Evolutionary conservation across 2,329 filamentous ascomycete genomes (phyloP).

Genomic region (Lecanoromycetidae sp.): DNA sequence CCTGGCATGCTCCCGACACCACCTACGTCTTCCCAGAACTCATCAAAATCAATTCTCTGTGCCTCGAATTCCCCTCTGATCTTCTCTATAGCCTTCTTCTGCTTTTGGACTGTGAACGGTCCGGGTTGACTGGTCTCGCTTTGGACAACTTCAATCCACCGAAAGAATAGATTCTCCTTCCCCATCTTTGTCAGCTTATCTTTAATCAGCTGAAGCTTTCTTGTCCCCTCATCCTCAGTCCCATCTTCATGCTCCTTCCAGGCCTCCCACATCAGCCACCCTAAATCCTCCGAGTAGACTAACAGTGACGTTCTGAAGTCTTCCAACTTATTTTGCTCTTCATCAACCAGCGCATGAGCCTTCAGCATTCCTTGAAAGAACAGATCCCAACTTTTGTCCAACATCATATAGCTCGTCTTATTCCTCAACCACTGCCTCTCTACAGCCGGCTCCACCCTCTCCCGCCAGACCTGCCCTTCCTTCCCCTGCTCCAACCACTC

Average conservation of each 20-base stretch:
- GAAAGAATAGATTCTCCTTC: constrained; percentile 81
- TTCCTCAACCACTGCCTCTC: constrained; percentile 52
- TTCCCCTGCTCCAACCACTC: constrained; percentile 40
- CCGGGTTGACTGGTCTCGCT: constrained; percentile 69
- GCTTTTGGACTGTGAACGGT: constrained; percentile 63
- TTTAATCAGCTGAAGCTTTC: constrained; percentile 70
- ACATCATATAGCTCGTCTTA: constrained; percentile 80
- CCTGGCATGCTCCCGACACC: constrained; percentile 47
- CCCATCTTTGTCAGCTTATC: constrained; percentile 62
- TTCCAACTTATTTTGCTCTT: constrained; percentile 39
- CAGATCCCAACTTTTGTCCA: constrained; percentile 76
- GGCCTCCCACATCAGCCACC: constrained; percentile 55
- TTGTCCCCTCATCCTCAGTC: constrained; percentile 51
- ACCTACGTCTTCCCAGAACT: constrained; percentile 60
- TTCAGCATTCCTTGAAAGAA: constrained; percentile 72
- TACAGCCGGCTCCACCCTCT: constrained; percentile 56
- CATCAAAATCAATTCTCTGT: constrained; percentile 70
- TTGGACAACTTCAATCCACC: constrained; percentile 87
- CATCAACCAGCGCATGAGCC: constrained; percentile 58
- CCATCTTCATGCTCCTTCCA: constrained; percentile 39
- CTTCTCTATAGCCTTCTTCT: constrained; percentile 58
- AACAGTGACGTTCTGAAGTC: constrained; percentile 58
- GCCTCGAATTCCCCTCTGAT: constrained; percentile 63
- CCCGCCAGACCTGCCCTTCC: constrained; percentile 42
- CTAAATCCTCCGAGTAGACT: constrained; percentile 53